Evolutionary conservation across 179 eudicot species (phyloP), one percentile per base, ranked within the genome.

Genomic region (Camellia oleifera): DNA sequence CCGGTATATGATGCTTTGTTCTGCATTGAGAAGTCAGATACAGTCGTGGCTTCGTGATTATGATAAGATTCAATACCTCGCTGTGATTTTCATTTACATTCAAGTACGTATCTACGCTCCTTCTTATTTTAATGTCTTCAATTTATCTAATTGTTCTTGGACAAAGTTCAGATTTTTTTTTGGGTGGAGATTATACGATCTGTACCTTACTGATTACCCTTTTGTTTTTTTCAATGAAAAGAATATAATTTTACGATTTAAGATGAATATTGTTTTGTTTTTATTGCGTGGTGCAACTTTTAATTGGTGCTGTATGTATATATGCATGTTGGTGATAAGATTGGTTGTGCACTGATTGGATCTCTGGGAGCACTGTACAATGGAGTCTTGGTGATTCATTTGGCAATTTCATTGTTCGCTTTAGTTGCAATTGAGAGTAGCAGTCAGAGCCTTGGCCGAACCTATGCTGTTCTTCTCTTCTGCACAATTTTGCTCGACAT

Each of bases 401-500:
- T 91, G 86, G 92, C 88, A 48, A 92, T 91, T 72, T 92, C 93
- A 7, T 83, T 95, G 72, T 95, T 95, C 74, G 97, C 93, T 3
- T 89, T 95, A 48, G 97, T 95, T 54, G 98, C 97, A 32, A 92
- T 93, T 76, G 97, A 95, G 85, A 95, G 97, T 82, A 95, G 95
- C 80, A 95, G 96, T 79, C 98, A 95, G 82, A 92, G 91, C 80
- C 92, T 95, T 10, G 93, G 92, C 63, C 88, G 98, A 45, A 93
- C 95, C 4, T 93, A 95, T 83, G 98, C 97, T 42, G 86, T 89
- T 85, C 94, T 95, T 81, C 95, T 92, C 82, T 82, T 90, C 76
- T 85, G 85, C 53, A 85, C 95, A 15, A 85, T 95, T 81, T 80
- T 91, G 83, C 80, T 93, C 5, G 97, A 95, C 83, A 69, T 91